phyloP scores from a whole-genome alignment of 2,329 filamentous ascomycete species.

The Scorias spongiosa region DNA sequence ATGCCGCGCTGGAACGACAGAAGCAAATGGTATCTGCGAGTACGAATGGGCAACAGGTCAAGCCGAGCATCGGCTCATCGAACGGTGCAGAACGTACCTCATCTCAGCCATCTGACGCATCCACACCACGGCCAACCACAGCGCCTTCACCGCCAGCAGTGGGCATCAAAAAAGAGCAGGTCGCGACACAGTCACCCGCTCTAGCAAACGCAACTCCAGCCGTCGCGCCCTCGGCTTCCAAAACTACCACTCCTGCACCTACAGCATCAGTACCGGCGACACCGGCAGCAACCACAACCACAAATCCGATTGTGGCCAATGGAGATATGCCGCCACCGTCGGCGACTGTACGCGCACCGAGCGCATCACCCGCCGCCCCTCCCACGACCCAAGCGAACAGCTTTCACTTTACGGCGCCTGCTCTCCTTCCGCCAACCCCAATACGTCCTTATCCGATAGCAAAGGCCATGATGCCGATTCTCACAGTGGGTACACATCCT shows the following conservation, averaged over 20 bases:
- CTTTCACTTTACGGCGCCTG: conserved; percentile 17
- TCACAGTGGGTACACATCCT: conserved; percentile 55
- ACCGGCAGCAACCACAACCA: conserved; percentile 18
- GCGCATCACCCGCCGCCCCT: conserved; percentile 13
- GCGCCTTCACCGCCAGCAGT: conserved; percentile 18
- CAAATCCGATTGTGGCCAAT: conserved; percentile 11
- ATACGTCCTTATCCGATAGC: conserved; percentile 22
- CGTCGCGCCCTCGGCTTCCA: conserved; percentile 11
- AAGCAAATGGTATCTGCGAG: conserved; percentile 36
- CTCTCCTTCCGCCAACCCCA: conserved; percentile 22
- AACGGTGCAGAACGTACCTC: conserved; percentile 6
- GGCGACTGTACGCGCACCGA: conserved; percentile 9
- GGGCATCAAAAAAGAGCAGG: conserved; percentile 26
- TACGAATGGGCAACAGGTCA: conserved; percentile 24
- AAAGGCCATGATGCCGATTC: conserved; percentile 51
- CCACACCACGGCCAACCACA: conserved; percentile 21
- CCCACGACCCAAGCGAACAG: conserved; percentile 9
- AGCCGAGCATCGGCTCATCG: conserved; percentile 14
- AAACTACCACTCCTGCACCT: conserved; percentile 23
- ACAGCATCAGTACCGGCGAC: conserved; percentile 20
- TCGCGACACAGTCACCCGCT: conserved; percentile 27
- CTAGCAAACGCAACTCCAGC: conserved; percentile 20
- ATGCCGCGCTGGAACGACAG: conserved; percentile 38
- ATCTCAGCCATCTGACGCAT: conserved; percentile 15
- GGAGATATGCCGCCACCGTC: conserved; percentile 18